Base-by-base conservation (phyloP, 108 stramenopile genomes). In the Stephanodiscus minutulus region DNA sequence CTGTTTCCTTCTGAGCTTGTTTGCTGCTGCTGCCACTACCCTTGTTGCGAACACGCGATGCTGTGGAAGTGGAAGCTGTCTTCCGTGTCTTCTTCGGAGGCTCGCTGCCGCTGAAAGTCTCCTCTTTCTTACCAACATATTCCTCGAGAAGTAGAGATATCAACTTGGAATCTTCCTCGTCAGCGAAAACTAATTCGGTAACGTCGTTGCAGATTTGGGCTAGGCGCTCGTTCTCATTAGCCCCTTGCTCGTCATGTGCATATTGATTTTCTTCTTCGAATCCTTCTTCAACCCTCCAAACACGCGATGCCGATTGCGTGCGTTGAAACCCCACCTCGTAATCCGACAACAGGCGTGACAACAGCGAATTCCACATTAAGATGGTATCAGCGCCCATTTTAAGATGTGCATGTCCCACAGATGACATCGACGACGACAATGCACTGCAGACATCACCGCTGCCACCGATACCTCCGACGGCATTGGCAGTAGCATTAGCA, bases 361-460 rank as follows among this genome's bases (percentile, higher is more conserved):
- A 17, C 25, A 72, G 37, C 12, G 41, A 33, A 79, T 79, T 68
- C 77, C 77, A 79, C 70, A 72, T 79, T 9, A 60, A 36, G 35
- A 72, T 68, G 29, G 70, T 79, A 17, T 79, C 65, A 27, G 24
- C 8, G 0, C 77, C 77, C 77, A 79, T 72, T 33, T 66, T 72
- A 20, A 49, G 39, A 72, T 79, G 77, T 20, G 71, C 66, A 60
- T 79, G 77, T 56, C 55, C 55, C 17, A 37, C 1, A 49, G 35
- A 62, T 17, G 64, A 52, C 50, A 37, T 22, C 33, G 47, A 7
- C 24, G 68, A 69, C 43, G 58, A 53, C 12, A 46, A 70, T 70
- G 44, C 27, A 7, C 54, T 24, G 24, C 55, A 31, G 48, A 9
- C 47, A 15, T 43, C 43, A 10, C 46, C 22, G 12, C 64, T 56